A percentile compares a stretch with the other conserved stretches of the same genome.
phyloP scores from a whole-genome alignment of 225 moss, liverwort and hornwort species.

The Rhytidiadelphus loreus region DNA sequence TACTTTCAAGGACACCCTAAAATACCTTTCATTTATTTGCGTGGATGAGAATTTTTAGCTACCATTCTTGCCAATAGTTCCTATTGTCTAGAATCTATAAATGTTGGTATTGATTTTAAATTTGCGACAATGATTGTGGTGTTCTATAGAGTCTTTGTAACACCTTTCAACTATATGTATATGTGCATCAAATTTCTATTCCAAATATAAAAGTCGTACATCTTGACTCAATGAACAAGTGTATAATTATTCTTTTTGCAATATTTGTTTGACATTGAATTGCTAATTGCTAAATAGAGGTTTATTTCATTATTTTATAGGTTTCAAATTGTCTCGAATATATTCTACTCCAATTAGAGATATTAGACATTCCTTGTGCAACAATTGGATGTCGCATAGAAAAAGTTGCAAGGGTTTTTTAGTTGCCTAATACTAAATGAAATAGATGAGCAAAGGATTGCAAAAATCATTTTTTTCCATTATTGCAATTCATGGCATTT shows the following conservation, averaged over 20 bases:
- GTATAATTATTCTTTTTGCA: background rate
- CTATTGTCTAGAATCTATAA: background rate
- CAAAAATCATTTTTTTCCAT: background rate
- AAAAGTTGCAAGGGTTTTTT: background rate
- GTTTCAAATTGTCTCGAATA: background rate
- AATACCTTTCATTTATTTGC: background rate
- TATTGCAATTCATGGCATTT: background rate
- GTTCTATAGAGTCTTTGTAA: background rate
- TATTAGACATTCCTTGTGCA: background rate
- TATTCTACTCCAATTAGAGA: background rate
- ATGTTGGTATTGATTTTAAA: background rate
- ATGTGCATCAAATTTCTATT: background rate
- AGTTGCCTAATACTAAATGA: background rate
- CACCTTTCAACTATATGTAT: background rate
- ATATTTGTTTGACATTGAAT: background rate
- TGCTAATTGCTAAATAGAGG: background rate
- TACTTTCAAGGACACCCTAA: background rate
- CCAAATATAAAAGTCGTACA: background rate
- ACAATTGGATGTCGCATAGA: background rate
- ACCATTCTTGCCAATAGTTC: background rate
- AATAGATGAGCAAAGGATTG: background rate
- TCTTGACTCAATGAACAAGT: background rate
- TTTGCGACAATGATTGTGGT: accelerated
- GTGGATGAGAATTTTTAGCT: background rate
- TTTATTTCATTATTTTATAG: background rate